Base-by-base conservation (phyloP, 2,329 filamentous ascomycete species). In the Didymella keratinophila region DNA sequence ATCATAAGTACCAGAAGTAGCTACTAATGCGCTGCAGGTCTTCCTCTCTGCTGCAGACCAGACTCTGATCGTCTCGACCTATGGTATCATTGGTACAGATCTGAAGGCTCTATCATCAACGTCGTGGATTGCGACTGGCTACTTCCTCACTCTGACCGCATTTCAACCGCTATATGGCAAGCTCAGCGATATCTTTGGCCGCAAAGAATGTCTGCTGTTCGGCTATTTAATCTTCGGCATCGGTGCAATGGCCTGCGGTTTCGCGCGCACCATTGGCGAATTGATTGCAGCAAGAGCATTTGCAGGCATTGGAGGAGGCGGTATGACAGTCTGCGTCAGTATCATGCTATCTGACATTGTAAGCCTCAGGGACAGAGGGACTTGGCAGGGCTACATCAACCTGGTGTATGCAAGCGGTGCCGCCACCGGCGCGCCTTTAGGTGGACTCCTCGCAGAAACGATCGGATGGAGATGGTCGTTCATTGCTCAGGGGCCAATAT, bases 391-490 rank as follows among this genome's bases (percentile, higher is more conserved):
- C 7, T 80, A 87, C 60, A 81, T 92, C 69, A 93, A 93, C 72
- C 84, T 93, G 61, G 82, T 92, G 47, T 92, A 84, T 67, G 88
- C 89, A 0, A 77, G 81, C 18, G 91, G 90, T n/a, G 84, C 89
- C 3, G 85, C 86, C 5, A 81, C 83, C 5, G 91, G 91, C 2
- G 90, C 87, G 4, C 89, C 90, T 0, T 64, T 94, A 0, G 91
- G 84, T 16, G 90, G 91, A 2, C 73, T 91, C 7, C 74, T 93
- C n/a, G 86, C 89, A 0, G 90, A 93, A 73, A 85, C 82, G 4
- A 83, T 93, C 50, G 89, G 90, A 32, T 93, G 90, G 90, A 81
- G 90, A 64, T 92, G 89, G 88, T 84, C 89, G 0, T 94, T 95
- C 70, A 74, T 91, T 12, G 82, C 82, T 2, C 91, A 94, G 72